phyloP scores from a whole-genome alignment of 257 asterid species.

The Solanum acaule region DNA sequence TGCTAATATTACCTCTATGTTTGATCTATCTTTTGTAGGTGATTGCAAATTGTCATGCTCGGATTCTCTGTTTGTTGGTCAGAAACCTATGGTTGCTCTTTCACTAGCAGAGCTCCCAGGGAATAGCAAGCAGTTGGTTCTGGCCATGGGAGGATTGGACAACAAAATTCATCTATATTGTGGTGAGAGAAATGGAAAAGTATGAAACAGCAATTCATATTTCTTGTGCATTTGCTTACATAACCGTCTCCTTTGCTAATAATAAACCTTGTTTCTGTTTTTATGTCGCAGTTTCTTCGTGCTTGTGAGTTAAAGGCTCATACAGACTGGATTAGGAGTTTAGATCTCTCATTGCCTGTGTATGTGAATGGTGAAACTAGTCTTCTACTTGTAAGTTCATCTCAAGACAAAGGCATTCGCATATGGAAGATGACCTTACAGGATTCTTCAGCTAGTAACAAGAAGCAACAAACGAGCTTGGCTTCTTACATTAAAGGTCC shows the following conservation, averaged over 20 bases:
- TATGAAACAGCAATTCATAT: conserved; percentile 23
- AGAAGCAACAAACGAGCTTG: conserved; percentile 49
- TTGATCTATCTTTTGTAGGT: conserved; percentile 33
- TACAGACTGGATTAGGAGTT: conserved; percentile 90
- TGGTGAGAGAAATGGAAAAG: conserved; percentile 81
- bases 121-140: conserved; percentile 34
- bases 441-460: conserved; percentile 22
- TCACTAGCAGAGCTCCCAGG: conserved; percentile 77
- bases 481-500: conserved; percentile 91
- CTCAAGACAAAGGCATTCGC: conserved; percentile 98
- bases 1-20: neutral
- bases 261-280: conserved; percentile 8
- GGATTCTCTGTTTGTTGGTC: conserved; percentile 52
- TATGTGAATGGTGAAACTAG: conserved; percentile 37
- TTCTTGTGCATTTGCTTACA: neutral
- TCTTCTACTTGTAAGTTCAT: conserved; percentile 75
- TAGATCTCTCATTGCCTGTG: conserved; percentile 81
- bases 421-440: conserved; percentile 70
- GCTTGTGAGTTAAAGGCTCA: conserved; percentile 93
- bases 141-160: conserved; percentile 93
- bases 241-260: conserved; percentile 3
- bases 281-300: conserved; percentile 46
- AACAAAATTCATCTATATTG: conserved; percentile 81
- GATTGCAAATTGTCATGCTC: conserved; percentile 62
- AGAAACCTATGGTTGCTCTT: conserved; percentile 82